Percentiles rank a stretch among this genome's conserved stretches.
Evolutionary conservation across 2,329 filamentous ascomycete genomes (phyloP).

Genomic region (Ophiostoma triangulosporum): DNA sequence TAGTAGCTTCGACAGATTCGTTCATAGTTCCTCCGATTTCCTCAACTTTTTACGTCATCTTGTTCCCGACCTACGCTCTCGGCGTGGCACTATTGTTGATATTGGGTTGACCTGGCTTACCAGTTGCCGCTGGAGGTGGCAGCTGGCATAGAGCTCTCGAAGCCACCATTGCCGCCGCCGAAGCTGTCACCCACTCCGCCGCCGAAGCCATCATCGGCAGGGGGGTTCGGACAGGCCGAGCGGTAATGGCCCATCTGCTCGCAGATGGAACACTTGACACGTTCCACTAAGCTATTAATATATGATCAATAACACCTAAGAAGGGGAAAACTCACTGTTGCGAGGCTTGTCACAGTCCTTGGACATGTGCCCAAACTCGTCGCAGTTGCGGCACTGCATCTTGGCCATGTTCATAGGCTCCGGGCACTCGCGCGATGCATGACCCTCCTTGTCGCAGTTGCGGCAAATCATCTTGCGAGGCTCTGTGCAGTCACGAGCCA

Average conservation of each 20-base stretch:
- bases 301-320: neutral
- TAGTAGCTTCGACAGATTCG: too few relatives aligned
- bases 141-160: neutral
- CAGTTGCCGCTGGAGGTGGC: neutral
- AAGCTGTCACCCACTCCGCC: neutral
- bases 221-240: constrained; percentile 22
- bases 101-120: neutral
- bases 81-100: too few relatives aligned
- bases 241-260: constrained; percentile 32
- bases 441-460: constrained; percentile 46
- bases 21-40: too few relatives aligned
- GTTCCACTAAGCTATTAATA: constrained; percentile 23
- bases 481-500: constrained; percentile 45
- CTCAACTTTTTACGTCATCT: too few relatives aligned
- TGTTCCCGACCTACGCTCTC: too few relatives aligned
- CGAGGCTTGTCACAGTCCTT: constrained; percentile 41
- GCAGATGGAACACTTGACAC: constrained; percentile 47
- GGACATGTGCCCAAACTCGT: constrained; percentile 33
- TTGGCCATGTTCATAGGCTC: constrained; percentile 34
- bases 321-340: constrained; percentile 28
- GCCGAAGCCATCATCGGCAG: neutral
- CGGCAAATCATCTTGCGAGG: constrained; percentile 38
- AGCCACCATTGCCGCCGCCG: neutral
- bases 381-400: constrained; percentile 45
- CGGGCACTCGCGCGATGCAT: constrained; percentile 47